These are phyloP conservation scores for Meira nashicola DNA, from an alignment of 1,284 basidiomycete species.

Conservation along the genomic window DNA sequence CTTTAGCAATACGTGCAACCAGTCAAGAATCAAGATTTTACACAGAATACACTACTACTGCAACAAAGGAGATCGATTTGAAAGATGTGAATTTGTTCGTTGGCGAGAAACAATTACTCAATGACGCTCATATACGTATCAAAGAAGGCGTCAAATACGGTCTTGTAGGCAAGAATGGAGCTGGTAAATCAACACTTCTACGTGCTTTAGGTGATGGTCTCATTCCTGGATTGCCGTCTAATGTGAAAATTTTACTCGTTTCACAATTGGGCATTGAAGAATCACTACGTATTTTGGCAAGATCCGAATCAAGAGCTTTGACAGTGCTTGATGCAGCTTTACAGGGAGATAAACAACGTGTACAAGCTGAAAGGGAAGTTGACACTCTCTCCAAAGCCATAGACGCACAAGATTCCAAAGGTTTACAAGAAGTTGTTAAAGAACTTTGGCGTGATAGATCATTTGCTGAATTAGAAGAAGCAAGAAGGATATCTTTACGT, in stretches of 20 bases:
- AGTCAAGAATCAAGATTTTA: slow-evolving; percentile 58
- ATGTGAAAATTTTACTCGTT: slow-evolving; percentile 60
- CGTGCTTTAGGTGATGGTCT: slow-evolving; percentile 56
- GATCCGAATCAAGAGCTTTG: slow-evolving; percentile 12
- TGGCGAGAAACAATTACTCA: slow-evolving; percentile 59
- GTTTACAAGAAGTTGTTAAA: slow-evolving; percentile 37
- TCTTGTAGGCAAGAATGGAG: slow-evolving; percentile 61
- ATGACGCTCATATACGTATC: slow-evolving; percentile 59
- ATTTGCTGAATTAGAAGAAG: slow-evolving; percentile 56
- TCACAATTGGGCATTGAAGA: slow-evolving; percentile 57
- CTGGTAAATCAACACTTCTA: slow-evolving; percentile 59
- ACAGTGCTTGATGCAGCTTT: slow-evolving; percentile 53
- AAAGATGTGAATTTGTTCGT: slow-evolving; percentile 58
- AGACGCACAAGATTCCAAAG: slow-evolving; percentile 34
- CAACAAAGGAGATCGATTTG: slow-evolving; percentile 57
- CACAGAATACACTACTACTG: slow-evolving; percentile 56
- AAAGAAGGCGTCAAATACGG: slow-evolving; percentile 60
- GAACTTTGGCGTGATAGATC: slow-evolving; percentile 45
- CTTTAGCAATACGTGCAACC: slow-evolving; percentile 40
- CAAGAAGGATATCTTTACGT: slow-evolving; percentile 60
- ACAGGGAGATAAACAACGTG: slow-evolving; percentile 50
- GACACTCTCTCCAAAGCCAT: slow-evolving; percentile 47
- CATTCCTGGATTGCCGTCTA: slow-evolving; percentile 59
- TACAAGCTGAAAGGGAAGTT: slow-evolving; percentile 37
- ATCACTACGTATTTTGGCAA: slow-evolving; percentile 21